These are phyloP conservation scores for Cystobasidium onofrii DNA, from an alignment of 768 basidiomycete genomes.

Conservation along the genomic window DNA sequence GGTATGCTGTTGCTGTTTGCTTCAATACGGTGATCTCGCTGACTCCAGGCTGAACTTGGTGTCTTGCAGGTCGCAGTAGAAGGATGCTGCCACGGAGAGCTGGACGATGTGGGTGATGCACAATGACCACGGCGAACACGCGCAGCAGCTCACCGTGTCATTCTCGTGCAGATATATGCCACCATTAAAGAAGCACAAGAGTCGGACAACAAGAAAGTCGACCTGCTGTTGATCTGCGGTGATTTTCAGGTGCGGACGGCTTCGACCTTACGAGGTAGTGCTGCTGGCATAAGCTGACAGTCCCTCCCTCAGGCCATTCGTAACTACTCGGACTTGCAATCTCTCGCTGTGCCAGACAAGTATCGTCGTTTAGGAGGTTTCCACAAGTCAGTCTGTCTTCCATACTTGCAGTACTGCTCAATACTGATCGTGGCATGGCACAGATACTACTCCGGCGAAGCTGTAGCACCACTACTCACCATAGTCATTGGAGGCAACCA, in stretches of 20 bases:
- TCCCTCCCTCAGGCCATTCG: conserved; percentile 62
- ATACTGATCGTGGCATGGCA: conserved; percentile 17
- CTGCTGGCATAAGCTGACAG: neutral
- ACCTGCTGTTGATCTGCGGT: conserved; percentile 83
- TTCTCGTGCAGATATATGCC: conserved; percentile 62
- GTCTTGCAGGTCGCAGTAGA: conserved; percentile 59
- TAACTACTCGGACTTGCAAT: conserved; percentile 71
- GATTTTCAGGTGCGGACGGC: conserved; percentile 60
- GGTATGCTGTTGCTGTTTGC: neutral
- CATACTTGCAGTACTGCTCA: neutral
- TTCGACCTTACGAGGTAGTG: neutral
- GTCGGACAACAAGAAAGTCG: conserved; percentile 60
- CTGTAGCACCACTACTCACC: conserved; percentile 74
- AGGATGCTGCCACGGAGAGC: conserved; percentile 89
- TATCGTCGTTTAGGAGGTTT: conserved; percentile 78
- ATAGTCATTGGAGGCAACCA: conserved; percentile 96
- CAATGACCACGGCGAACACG: neutral
- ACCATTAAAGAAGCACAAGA: conserved; percentile 60
- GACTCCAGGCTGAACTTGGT: neutral
- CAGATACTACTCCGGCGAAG: conserved; percentile 81
- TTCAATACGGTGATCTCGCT: neutral
- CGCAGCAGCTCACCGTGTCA: conserved; percentile 24
- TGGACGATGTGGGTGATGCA: conserved; percentile 50
- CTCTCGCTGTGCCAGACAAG: conserved; percentile 84
- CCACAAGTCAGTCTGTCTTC: conserved; percentile 46